phyloP scores from a whole-genome alignment of 768 basidiomycete species.

The Pilatotrama ljubarskyi region DNA sequence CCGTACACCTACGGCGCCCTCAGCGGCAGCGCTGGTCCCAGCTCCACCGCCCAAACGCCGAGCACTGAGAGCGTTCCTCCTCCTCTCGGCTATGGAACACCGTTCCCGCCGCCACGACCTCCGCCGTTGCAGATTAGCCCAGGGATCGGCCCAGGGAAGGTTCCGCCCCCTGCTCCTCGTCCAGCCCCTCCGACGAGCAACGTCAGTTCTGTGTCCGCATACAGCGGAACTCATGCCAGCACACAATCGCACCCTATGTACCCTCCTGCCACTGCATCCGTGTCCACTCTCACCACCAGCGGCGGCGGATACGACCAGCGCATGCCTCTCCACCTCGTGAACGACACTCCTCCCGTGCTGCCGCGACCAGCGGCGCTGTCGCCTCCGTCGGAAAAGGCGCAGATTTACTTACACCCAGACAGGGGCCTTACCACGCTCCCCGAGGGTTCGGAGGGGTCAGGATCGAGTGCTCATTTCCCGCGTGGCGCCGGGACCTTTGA shows the following conservation, averaged over 20 bases:
- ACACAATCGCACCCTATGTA: background rate
- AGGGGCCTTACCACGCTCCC: background rate
- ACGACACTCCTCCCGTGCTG: background rate
- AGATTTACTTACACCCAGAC: constrained; percentile 14
- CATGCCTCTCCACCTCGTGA: constrained; percentile 9
- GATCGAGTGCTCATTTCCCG: constrained; percentile 1
- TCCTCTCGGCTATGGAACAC: background rate
- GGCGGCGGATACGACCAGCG: constrained; percentile 3
- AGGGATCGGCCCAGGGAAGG: background rate
- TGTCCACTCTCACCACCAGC: background rate
- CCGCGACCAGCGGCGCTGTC: background rate
- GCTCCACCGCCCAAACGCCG: constrained; percentile 1
- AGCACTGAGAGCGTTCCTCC: constrained; percentile 4
- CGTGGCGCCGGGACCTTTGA: background rate
- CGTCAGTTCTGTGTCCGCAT: background rate
- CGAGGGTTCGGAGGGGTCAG: background rate
- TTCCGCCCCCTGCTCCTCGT: background rate
- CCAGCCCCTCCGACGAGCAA: background rate
- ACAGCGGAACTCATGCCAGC: background rate
- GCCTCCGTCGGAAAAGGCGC: constrained; percentile 8
- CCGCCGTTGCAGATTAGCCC: background rate
- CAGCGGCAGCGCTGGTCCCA: constrained; percentile 1
- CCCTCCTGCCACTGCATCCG: background rate
- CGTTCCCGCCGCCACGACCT: background rate
- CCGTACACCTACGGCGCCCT: constrained; percentile 11